Percentiles rank a stretch among this genome's conserved stretches.
These are phyloP conservation scores for Xylariaceae sp. DNA, from an alignment of 2,329 filamentous ascomycete genomes.

Conservation along the genomic window DNA sequence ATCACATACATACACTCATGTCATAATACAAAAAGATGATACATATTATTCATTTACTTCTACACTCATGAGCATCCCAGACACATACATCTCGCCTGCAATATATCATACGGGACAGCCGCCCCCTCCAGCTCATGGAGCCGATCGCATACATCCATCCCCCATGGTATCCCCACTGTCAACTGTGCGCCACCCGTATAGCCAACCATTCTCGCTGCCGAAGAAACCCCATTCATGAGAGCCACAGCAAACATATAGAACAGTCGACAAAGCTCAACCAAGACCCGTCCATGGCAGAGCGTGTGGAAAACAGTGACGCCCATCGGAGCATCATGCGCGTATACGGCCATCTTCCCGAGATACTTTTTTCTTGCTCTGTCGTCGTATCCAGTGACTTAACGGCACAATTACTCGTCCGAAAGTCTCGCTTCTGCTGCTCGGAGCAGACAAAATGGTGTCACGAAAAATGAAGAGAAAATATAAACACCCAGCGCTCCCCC, in stretches of 20 bases:
- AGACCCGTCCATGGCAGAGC: conserved; percentile 6
- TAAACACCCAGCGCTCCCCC: conserved; percentile 22
- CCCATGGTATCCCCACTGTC: conserved; percentile 5
- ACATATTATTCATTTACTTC: conserved; percentile 18
- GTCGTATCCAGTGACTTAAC: conserved; percentile 15
- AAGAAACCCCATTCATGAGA: not conserved
- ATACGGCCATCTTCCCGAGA: not conserved
- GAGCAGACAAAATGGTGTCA: conserved; percentile 14
- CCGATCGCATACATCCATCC: not conserved
- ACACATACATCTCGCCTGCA: not conserved
- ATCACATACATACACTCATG: not conserved
- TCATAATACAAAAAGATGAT: conserved; percentile 8
- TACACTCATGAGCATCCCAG: conserved; percentile 9
- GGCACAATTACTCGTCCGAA: conserved; percentile 6
- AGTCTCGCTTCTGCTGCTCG: conserved; percentile 2
- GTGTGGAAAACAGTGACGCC: not conserved
- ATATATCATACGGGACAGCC: not conserved
- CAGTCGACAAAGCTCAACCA: conserved; percentile 1
- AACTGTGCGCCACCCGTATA: conserved; percentile 3
- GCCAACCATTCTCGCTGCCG: not conserved
- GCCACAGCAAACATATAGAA: not conserved
- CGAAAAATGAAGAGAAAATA: conserved; percentile 8
- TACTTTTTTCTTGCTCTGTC: not conserved
- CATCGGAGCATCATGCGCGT: conserved; percentile 7
- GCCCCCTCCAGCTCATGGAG: conserved; percentile 1